Evolutionary conservation across 2,329 filamentous ascomycete species (phyloP).

Genomic region (Plectosphaerella sp.): DNA sequence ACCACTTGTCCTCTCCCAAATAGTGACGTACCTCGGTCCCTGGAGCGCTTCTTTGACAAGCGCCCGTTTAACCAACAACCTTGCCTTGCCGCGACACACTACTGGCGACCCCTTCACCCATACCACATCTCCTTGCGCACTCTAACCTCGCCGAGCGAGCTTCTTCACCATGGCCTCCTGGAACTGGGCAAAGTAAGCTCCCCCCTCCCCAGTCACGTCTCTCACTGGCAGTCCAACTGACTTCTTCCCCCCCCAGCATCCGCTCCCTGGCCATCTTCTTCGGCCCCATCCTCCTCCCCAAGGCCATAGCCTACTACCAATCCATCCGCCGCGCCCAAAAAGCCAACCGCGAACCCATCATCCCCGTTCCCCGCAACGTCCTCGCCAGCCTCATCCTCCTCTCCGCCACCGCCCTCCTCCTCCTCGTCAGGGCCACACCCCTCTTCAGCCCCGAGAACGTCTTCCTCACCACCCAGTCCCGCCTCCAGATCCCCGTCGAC

Average conservation of each 20-base stretch:
- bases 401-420: constrained; percentile 38
- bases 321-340: constrained; percentile 39
- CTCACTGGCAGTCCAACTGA: not conserved
- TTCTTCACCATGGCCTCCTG: constrained; percentile 14
- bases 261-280: constrained; percentile 57
- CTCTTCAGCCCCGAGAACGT: constrained; percentile 73
- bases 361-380: constrained; percentile 49
- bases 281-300: constrained; percentile 68
- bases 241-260: constrained; percentile 30
- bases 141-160: not conserved
- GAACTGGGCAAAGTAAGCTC: constrained; percentile 11
- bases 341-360: constrained; percentile 42
- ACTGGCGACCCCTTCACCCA: not conserved
- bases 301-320: constrained; percentile 61
- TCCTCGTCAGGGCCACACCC: constrained; percentile 59
- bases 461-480: constrained; percentile 71
- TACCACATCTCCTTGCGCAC: no score
- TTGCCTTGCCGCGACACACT: no score
- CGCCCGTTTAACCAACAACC: no score
- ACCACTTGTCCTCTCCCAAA: not conserved
- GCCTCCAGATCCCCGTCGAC: constrained; percentile 79
- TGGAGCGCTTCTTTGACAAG: not conserved
- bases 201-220: not conserved
- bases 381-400: constrained; percentile 53
- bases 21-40: not conserved